phyloP scores from a whole-genome alignment of 2,329 filamentous ascomycete genomes.

The Cercospora janseana region DNA sequence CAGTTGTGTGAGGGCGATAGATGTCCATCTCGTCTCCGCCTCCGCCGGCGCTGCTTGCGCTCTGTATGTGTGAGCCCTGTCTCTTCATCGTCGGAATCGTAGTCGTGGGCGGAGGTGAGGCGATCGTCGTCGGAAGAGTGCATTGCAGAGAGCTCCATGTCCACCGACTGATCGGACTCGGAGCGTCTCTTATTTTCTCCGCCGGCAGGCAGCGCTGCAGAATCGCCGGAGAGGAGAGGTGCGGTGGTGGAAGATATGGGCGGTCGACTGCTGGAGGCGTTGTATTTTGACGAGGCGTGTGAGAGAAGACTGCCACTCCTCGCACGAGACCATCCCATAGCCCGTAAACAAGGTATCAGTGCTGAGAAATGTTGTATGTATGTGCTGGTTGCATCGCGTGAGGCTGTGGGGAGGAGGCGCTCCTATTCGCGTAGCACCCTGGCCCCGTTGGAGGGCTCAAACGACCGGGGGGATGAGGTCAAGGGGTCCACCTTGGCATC shows the following conservation, averaged over 20 bases:
- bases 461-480: not conserved
- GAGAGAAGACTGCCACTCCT: slow-evolving; percentile 1
- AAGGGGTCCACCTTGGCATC: slow-evolving; percentile 2
- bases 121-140: slow-evolving; percentile 17
- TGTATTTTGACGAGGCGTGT: not conserved
- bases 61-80: slow-evolving; percentile 75
- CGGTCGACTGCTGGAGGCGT: slow-evolving; percentile 2
- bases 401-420: slow-evolving; percentile 2
- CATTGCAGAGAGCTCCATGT: slow-evolving; percentile 26
- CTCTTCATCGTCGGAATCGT: slow-evolving; percentile 68
- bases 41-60: slow-evolving; percentile 60
- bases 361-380: not conserved
- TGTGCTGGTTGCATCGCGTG: slow-evolving; percentile 2
- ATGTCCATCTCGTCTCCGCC: slow-evolving; percentile 63
- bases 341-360: not conserved
- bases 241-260: not conserved
- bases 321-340: not conserved
- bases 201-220: not conserved
- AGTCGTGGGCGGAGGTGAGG: not conserved
- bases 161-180: slow-evolving; percentile 19
- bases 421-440: slow-evolving; percentile 3
- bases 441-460: not conserved
- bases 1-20: slow-evolving; percentile 65
- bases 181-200: slow-evolving; percentile 3
- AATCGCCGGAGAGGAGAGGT: not conserved